Percentiles rank a stretch among this genome's conserved stretches.
Conservation (phyloP, 2,329 filamentous ascomycete genomes). For the Teratosphaeria nubilosa region DNA sequence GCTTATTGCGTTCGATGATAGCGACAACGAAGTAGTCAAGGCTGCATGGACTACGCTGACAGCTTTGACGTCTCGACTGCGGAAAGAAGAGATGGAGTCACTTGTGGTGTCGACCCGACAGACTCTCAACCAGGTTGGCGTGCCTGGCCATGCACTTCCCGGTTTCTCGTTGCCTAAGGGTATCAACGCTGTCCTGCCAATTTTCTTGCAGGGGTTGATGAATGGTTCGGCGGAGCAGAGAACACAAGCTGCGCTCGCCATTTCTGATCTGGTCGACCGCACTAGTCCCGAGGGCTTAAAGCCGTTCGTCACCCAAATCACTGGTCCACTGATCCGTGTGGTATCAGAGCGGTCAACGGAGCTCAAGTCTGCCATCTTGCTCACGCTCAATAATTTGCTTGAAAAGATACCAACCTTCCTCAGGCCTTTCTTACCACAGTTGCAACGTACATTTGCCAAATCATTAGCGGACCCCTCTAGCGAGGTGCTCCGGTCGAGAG, state of each 20-base stretch:
- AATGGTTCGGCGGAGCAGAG: slow-evolving; percentile 89
- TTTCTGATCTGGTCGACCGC: slow-evolving; percentile 91
- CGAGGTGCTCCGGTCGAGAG: slow-evolving; percentile 74
- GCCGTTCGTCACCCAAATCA: slow-evolving; percentile 94
- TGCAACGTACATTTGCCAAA: slow-evolving; percentile 95
- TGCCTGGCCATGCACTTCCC: slow-evolving; percentile 70
- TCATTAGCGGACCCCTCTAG: slow-evolving; percentile 88
- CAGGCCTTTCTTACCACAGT: slow-evolving; percentile 91
- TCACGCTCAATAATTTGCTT: slow-evolving; percentile 87
- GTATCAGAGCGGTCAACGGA: slow-evolving; percentile 94
- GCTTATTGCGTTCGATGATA: slow-evolving; percentile 84
- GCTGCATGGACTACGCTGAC: slow-evolving; percentile 78
- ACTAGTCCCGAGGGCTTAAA: slow-evolving; percentile 80
- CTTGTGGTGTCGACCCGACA: slow-evolving; percentile 79
- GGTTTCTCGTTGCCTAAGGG: slow-evolving; percentile 91
- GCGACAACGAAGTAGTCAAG: slow-evolving; percentile 75
- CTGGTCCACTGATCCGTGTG: slow-evolving; percentile 91
- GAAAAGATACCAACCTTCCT: slow-evolving; percentile 94
- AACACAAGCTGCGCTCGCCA: slow-evolving; percentile 81
- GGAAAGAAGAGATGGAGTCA: slow-evolving; percentile 97
- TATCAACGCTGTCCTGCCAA: slow-evolving; percentile 89
- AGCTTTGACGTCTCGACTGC: slow-evolving; percentile 77
- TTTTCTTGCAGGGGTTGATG: slow-evolving; percentile 96
- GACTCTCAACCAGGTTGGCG: slow-evolving; percentile 77
- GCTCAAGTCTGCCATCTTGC: slow-evolving; percentile 86